These are phyloP conservation scores for Dactylorhiza incarnata DNA, from an alignment of 106 monocot genomes.

Conservation along the genomic window DNA sequence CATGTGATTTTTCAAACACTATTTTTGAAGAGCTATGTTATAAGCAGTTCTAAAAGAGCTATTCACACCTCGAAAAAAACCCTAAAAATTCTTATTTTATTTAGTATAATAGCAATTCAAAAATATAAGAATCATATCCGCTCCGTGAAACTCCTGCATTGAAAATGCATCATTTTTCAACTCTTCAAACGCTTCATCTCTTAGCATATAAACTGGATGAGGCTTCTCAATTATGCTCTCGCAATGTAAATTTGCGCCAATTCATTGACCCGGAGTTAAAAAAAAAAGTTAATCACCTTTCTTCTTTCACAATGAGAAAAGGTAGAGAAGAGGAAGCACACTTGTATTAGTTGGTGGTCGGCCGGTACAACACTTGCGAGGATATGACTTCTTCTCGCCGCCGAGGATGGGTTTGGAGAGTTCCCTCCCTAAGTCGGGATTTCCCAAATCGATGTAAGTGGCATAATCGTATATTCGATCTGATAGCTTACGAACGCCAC, in stretches of 20 bases:
- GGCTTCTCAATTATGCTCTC: constrained; percentile 71
- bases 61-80: too few species aligned
- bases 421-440: constrained; percentile 47
- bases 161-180: too few species aligned
- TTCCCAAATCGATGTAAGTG: constrained; percentile 72
- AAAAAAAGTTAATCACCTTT: not conserved
- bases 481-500: constrained; percentile 37
- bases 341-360: constrained; percentile 48
- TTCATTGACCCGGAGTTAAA: not conserved
- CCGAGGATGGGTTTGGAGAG: constrained; percentile 47
- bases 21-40: too few species aligned
- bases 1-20: too few species aligned
- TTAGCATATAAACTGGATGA: constrained; percentile 57
- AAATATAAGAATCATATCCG: too few species aligned
- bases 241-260: constrained; percentile 25
- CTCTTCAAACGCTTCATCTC: too few species aligned
- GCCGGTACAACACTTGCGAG: constrained; percentile 67
- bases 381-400: constrained; percentile 65
- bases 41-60: too few species aligned
- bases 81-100: too few species aligned
- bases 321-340: constrained; percentile 8
- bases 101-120: too few species aligned
- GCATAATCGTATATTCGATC: constrained; percentile 79
- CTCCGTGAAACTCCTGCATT: too few species aligned
- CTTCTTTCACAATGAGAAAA: too few species aligned